A percentile compares a stretch with the other conserved stretches of the same genome.
phyloP scores from a whole-genome alignment of 1,284 basidiomycete genomes.

The Ceratobasidium sp. region DNA sequence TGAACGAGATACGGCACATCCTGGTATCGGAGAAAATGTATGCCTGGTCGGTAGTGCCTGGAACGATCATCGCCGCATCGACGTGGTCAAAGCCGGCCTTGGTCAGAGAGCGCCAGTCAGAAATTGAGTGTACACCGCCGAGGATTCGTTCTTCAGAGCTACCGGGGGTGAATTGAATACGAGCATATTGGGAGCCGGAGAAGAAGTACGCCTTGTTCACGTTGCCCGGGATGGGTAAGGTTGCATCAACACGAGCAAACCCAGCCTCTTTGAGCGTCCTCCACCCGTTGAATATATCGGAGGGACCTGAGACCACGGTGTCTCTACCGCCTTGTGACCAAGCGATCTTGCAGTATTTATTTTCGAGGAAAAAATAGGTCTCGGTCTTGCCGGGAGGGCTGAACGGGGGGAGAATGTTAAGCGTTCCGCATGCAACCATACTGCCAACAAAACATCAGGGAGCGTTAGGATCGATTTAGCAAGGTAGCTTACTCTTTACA shows the following conservation, averaged over 20 bases:
- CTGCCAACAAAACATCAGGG: background rate
- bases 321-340: constrained; percentile 18
- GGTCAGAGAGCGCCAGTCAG: background rate
- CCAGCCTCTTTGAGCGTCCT: background rate
- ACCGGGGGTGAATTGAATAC: constrained; percentile 11
- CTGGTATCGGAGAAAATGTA: constrained; percentile 2
- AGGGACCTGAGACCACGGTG: background rate
- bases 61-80: constrained; percentile 26
- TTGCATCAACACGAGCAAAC: constrained; percentile 22
- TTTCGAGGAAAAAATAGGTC: background rate
- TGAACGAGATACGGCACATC: constrained; percentile 12
- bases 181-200: constrained; percentile 15
- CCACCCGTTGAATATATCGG: background rate
- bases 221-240: constrained; percentile 8
- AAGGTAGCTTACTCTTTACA: background rate
- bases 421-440: background rate
- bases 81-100: constrained; percentile 21
- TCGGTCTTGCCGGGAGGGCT: background rate
- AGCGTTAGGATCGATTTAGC: background rate
- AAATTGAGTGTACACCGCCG: background rate
- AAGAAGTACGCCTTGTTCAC: constrained; percentile 20
- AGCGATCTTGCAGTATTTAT: background rate
- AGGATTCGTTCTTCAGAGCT: background rate
- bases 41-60: constrained; percentile 14
- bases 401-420: too few species aligned